phyloP scores from a whole-genome alignment of 331 rosid genomes.

The Malus hybrid region DNA sequence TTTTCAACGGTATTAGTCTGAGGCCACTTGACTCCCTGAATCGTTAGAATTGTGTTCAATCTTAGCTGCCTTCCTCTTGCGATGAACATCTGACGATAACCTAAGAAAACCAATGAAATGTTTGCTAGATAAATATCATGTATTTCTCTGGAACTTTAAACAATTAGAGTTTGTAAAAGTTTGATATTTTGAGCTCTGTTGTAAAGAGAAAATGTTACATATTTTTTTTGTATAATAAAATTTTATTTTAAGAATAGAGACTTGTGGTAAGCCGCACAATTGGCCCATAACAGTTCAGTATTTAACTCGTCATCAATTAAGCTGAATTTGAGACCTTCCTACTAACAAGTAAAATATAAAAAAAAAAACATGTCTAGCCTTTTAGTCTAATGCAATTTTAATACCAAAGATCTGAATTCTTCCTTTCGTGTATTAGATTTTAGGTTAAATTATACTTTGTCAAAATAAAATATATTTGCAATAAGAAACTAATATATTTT shows the following conservation, averaged over 20 bases:
- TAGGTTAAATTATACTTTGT: background rate
- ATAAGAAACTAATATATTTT: background rate
- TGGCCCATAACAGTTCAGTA: too few species aligned
- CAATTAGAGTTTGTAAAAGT: background rate
- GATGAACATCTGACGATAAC: constrained; percentile 27
- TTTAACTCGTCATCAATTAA: too few species aligned
- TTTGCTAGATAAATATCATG: background rate
- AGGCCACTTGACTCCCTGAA: constrained; percentile 52
- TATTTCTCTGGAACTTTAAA: background rate
- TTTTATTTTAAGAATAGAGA: too few species aligned
- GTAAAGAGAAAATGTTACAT: too few species aligned
- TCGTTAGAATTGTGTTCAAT: constrained; percentile 20
- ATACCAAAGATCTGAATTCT: background rate
- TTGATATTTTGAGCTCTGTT: background rate
- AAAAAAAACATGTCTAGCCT: too few species aligned
- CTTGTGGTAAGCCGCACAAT: background rate
- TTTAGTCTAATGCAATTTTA: too few species aligned
- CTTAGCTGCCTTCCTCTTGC: constrained; percentile 31
- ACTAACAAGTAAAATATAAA: too few species aligned
- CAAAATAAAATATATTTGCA: background rate
- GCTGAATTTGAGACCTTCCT: too few species aligned
- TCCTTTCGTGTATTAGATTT: background rate
- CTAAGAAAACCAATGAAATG: constrained; percentile 16
- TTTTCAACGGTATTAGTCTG: constrained; percentile 21
- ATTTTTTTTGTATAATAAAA: too few species aligned